Base-by-base conservation (phyloP, 208 protist species). In the Trypanosoma melophagium region DNA sequence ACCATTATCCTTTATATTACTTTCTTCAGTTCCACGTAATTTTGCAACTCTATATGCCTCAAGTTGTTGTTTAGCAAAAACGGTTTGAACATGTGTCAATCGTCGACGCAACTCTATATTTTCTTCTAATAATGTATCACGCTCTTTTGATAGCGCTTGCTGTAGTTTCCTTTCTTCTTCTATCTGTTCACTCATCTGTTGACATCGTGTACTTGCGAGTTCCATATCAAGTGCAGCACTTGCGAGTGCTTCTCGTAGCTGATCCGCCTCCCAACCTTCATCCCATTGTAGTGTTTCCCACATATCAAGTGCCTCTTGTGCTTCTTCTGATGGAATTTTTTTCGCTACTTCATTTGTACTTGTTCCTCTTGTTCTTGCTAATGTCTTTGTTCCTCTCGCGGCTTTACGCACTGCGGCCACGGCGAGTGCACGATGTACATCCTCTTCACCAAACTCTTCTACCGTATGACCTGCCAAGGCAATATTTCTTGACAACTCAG, bases 21-120 rank as follows among this genome's bases (percentile, higher is more conserved):
- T 22, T 45, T 41, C 60, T n/a, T 14, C 66, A 24, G 16, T 52
- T 10, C 17, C 60, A 49, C 25, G 69, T 60, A 31, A 57, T 69
- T 45, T 77, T 10, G 72, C 79, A 7, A 60, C 42, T 12, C 81
- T 70, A 66, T 93, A 95, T 13, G 81, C 76, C 65, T 92, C 80
- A 19, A 95, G 76, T 64, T 95, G 90, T 74, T 93, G 86, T 70
- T 90, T 92, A 9, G 90, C 90, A 57, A 96, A 90, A 8, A 88
- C 80, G 0, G 90, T 93, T 74, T 96, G 90, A 10, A 96, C 90
- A 71, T 88, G 81, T 13, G 77, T 71, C 21, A 96, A 56, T 0
- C 87, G 72, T 9, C 83, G 74, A 19, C 90, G 87, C 71, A 96
- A 74, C 40, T 90, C 80, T 25, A 92, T 71, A 59, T 92, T 86